phyloP scores from a whole-genome alignment of 2,329 filamentous ascomycete genomes.

The Daldinia eschscholtzii region DNA sequence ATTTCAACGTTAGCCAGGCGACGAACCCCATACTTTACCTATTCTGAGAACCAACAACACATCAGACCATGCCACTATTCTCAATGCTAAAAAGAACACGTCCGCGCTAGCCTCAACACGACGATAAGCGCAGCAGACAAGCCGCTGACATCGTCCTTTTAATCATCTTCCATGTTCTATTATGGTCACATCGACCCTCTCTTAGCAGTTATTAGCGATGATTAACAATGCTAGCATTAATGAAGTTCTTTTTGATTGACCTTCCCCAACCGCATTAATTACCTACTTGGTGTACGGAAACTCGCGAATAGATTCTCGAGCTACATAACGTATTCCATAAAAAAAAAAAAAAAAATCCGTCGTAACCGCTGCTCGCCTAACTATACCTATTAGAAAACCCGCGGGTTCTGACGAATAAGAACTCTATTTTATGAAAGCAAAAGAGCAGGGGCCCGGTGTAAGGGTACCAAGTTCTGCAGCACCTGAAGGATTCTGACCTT shows the following conservation, averaged over 20 bases:
- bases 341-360: not conserved
- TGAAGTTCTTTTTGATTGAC: not conserved
- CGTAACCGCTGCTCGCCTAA: constrained; percentile 1
- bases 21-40: constrained; percentile 25
- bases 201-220: not conserved
- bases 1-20: constrained; percentile 17
- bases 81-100: constrained; percentile 30
- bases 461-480: constrained; percentile 36
- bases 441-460: constrained; percentile 13
- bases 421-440: constrained; percentile 33
- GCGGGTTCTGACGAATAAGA: constrained; percentile 34
- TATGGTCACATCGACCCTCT: constrained; percentile 8
- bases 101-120: constrained; percentile 25
- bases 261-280: not conserved
- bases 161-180: not conserved
- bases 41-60: constrained; percentile 29
- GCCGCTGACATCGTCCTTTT: constrained; percentile 16
- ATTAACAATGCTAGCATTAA: not conserved
- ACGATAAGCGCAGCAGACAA: constrained; percentile 13
- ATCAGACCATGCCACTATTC: constrained; percentile 36
- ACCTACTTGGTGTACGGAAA: not conserved
- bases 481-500: constrained; percentile 22
- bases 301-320: constrained; percentile 10
- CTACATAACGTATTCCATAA: not conserved
- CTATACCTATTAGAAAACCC: not conserved